Conservation (phyloP, 2,329 filamentous ascomycete species). For the Fusarium albosuccineum region DNA sequence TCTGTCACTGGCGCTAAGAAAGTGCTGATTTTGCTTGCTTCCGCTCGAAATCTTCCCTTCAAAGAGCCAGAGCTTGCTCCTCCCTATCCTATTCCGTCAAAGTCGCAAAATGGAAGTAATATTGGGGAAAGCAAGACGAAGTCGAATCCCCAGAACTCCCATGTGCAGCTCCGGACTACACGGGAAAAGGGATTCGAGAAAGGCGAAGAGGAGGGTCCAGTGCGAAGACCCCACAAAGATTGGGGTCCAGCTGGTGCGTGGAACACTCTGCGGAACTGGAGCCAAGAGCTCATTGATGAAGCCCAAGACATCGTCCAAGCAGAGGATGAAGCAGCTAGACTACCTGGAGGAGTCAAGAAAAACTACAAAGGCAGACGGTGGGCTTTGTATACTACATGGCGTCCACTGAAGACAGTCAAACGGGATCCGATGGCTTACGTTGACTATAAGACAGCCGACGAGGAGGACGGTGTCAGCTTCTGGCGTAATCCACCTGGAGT, state of each 20-base stretch:
- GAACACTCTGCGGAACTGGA: neutral
- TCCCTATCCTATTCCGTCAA: neutral
- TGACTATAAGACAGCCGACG: neutral
- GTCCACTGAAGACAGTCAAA: neutral
- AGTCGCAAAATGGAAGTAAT: neutral
- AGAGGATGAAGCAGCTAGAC: neutral
- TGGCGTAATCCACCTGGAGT: neutral
- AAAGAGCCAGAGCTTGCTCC: neutral
- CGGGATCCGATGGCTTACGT: neutral
- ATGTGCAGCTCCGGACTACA: neutral
- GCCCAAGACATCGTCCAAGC: neutral
- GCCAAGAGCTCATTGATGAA: neutral
- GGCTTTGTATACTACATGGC: neutral
- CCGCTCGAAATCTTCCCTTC: neutral
- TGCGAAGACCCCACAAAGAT: neutral
- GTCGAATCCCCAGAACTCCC: too few relatives aligned
- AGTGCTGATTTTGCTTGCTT: neutral
- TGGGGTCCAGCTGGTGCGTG: neutral
- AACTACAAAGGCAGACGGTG: slow-evolving; percentile 1
- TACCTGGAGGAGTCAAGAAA: neutral
- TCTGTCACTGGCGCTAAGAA: neutral
- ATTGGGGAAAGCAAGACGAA: too few relatives aligned
- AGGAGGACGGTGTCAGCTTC: neutral
- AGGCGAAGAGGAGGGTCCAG: neutral
- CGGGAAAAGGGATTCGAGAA: neutral